Evolutionary conservation across 1,139 yeast species (phyloP).

Genomic region (Geotrichum bryndzae): DNA sequence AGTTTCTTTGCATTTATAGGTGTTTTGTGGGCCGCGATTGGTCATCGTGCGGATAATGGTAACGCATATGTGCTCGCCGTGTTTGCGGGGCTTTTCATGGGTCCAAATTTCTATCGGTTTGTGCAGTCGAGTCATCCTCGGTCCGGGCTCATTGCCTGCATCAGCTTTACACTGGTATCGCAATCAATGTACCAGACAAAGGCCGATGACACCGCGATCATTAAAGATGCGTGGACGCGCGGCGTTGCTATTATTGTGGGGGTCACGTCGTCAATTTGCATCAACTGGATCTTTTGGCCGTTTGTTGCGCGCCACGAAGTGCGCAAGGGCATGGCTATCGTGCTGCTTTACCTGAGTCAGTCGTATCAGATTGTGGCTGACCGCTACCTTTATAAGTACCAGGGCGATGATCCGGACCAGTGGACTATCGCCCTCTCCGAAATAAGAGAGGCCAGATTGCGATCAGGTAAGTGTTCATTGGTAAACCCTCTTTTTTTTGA

Average conservation of each 20-base stretch:
- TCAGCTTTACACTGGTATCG: slow-evolving; percentile 40
- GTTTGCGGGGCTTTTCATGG: slow-evolving; percentile 37
- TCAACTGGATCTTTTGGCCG: slow-evolving; percentile 48
- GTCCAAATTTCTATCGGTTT: slow-evolving; percentile 36
- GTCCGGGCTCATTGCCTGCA: slow-evolving; percentile 40
- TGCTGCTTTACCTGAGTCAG: slow-evolving; percentile 41
- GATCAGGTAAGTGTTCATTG: slow-evolving; percentile 31
- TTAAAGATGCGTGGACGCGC: slow-evolving; percentile 38
- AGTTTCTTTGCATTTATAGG: slow-evolving; percentile 38
- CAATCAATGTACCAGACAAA: slow-evolving; percentile 28
- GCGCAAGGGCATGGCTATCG: slow-evolving; percentile 37
- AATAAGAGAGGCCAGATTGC: slow-evolving; percentile 45
- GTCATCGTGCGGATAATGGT: slow-evolving; percentile 38
- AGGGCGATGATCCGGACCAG: slow-evolving; percentile 43
- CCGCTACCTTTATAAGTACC: slow-evolving; percentile 44
- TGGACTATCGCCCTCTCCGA: slow-evolving; percentile 41
- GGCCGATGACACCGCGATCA: slow-evolving; percentile 11
- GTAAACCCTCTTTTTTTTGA: not conserved
- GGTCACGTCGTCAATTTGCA: slow-evolving; percentile 35
- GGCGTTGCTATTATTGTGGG: slow-evolving; percentile 40
- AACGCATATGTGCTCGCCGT: slow-evolving; percentile 40
- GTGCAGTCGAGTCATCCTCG: slow-evolving; percentile 36
- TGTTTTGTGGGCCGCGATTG: slow-evolving; percentile 45
- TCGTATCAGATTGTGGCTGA: slow-evolving; percentile 46
- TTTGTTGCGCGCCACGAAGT: slow-evolving; percentile 43